These are phyloP conservation scores for Hypoxylon sp. DNA, from an alignment of 2,329 filamentous ascomycete genomes.

Conservation along the genomic window DNA sequence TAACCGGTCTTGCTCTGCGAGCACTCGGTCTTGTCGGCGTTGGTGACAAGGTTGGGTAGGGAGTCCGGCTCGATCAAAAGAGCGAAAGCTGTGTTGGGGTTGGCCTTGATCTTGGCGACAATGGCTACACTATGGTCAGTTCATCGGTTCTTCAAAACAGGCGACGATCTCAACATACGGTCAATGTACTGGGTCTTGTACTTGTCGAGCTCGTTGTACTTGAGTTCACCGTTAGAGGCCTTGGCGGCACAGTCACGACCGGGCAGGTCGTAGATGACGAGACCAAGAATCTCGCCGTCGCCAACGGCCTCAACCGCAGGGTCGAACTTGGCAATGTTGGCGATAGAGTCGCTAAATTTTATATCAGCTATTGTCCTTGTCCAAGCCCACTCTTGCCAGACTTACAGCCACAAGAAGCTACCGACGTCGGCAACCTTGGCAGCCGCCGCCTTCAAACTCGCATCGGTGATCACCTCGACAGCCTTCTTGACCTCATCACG, in stretches of 20 bases:
- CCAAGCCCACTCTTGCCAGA: conserved; percentile 19
- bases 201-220: conserved; percentile 64
- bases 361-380: conserved; percentile 26
- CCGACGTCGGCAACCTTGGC: conserved; percentile 68
- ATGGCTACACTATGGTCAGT: conserved; percentile 53
- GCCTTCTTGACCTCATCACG: conserved; percentile 51
- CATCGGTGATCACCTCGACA: conserved; percentile 48
- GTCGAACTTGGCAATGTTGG: conserved; percentile 66
- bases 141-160: neutral
- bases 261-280: conserved; percentile 72
- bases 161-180: conserved; percentile 48
- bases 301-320: conserved; percentile 63
- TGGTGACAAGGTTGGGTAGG: conserved; percentile 72
- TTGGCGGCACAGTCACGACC: conserved; percentile 72
- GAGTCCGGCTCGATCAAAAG: conserved; percentile 71
- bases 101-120: conserved; percentile 61
- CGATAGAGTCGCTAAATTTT: conserved; percentile 63
- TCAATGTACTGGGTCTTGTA: conserved; percentile 71
- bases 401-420: conserved; percentile 69
- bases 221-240: conserved; percentile 72
- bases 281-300: conserved; percentile 58
- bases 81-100: conserved; percentile 63
- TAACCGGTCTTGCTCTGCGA: conserved; percentile 64
- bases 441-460: conserved; percentile 70
- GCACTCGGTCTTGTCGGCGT: conserved; percentile 67